These are phyloP conservation scores for Datura wrightii DNA, from an alignment of 257 asterid species.

Conservation along the genomic window DNA sequence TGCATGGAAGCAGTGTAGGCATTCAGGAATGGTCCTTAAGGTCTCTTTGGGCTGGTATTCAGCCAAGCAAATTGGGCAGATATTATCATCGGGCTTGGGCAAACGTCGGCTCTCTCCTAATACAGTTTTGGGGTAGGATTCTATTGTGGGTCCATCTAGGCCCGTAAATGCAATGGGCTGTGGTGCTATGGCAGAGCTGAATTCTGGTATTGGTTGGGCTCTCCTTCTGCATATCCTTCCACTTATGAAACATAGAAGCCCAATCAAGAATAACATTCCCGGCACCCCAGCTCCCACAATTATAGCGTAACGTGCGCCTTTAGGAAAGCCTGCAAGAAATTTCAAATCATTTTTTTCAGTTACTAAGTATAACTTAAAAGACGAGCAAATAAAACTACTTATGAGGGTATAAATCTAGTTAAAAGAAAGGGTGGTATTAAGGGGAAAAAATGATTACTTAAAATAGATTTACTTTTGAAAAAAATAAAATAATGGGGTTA, in stretches of 20 bases:
- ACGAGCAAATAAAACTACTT: not conserved
- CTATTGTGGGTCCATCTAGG: constrained; percentile 51
- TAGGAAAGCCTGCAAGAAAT: constrained; percentile 47
- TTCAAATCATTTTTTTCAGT: not conserved
- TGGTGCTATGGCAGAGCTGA: constrained; percentile 32
- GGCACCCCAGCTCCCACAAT: constrained; percentile 55
- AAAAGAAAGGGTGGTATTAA: not conserved
- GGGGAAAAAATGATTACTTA: not conserved
- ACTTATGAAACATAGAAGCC: constrained; percentile 43
- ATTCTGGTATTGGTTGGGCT: constrained; percentile 40
- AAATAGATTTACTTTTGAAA: not conserved
- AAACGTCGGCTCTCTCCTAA: constrained; percentile 60
- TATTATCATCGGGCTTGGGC: constrained; percentile 50
- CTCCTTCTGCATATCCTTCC: constrained; percentile 36
- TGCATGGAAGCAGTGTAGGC: constrained; percentile 61
- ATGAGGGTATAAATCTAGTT: not conserved
- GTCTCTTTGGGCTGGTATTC: constrained; percentile 61
- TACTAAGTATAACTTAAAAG: not conserved
- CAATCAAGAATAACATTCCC: constrained; percentile 44
- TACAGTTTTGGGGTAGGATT: constrained; percentile 57
- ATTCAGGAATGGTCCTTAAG: constrained; percentile 56
- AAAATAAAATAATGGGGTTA: too few species aligned
- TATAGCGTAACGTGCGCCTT: constrained; percentile 49
- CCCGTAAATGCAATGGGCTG: constrained; percentile 37
- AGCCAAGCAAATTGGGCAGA: constrained; percentile 55